Evolutionary conservation across 352 stramenopile species (phyloP), one percentile per base, ranked within the genome.

Genomic region (Pythium phragmiticola): DNA sequence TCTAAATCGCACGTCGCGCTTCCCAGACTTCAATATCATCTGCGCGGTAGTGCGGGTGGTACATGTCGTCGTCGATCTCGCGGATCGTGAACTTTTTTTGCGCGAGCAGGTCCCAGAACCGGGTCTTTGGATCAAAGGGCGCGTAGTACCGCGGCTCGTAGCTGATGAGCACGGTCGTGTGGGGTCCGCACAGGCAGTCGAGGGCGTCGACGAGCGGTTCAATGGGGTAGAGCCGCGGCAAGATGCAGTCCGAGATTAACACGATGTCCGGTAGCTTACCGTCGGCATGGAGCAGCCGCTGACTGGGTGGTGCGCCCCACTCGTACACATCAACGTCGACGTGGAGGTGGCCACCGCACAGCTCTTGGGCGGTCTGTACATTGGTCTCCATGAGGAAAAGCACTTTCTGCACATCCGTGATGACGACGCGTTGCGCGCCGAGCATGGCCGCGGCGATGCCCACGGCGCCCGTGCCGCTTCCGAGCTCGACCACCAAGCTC

Each of bases 151-250:
- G 82, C 46, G 95, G 77, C 65, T 97, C 90, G 69, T 93, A 96
- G 33, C 87, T 95, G 57, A 97, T 88, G 41, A 96, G 60, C 23
- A 94, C 74, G 0, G 49, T 77, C 13, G 85, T 91, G 21, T 82
- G 66, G 0, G 69, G 30, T 28, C 66, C 63, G 13, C 66, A 74
- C 30, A 98, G 80, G 33, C 85, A 71, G 45, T 84, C 78, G 42
- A 98, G 80, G 11, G 90, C 94, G 30, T 90, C 78, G 7, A 98
- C 90, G 26, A 98, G 85, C 2, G 96, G 95, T 57, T 97, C 92
- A 53, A 99, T 97, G 0, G 96, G 94, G 74, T 98, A 99, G 30
- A 99, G 71, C 36, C 96, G 88, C n/a, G 96, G 96, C 7, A 99
- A 66, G 28, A 99, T 96, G 72, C 95, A 98, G 70, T 99, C 95